Conservation (phyloP, 2,329 filamentous ascomycete genomes). For the Colletotrichum lupini region DNA sequence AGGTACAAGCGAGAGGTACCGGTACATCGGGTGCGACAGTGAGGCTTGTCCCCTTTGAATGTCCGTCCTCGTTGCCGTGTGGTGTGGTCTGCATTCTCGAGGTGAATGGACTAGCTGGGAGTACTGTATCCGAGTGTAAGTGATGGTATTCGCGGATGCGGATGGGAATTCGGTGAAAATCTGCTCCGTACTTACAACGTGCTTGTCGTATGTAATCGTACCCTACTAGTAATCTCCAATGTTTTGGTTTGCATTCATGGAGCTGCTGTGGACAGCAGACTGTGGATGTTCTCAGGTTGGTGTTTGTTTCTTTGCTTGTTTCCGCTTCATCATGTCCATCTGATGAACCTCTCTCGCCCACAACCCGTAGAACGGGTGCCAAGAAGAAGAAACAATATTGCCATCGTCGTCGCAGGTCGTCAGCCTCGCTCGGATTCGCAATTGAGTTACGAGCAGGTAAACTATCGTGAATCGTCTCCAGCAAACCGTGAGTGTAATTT, state of each 20-base stretch:
- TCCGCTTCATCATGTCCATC: neutral
- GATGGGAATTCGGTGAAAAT: neutral
- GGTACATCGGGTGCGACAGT: neutral
- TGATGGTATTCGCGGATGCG: neutral
- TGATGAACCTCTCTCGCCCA: neutral
- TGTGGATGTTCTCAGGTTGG: too few relatives aligned
- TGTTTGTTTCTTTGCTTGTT: neutral
- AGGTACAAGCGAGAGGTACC: constrained; percentile 15
- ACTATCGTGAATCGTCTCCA: neutral
- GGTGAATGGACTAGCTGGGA: neutral
- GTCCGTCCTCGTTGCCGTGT: neutral
- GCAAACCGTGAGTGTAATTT: neutral
- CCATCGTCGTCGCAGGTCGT: constrained; percentile 16
- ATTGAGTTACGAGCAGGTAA: neutral
- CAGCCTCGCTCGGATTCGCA: constrained; percentile 19
- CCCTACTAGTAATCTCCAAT: neutral
- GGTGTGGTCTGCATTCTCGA: neutral
- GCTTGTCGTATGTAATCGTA: neutral
- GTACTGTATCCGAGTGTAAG: too few relatives aligned
- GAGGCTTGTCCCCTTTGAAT: neutral
- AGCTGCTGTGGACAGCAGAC: neutral
- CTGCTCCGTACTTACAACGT: neutral
- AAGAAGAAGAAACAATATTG: neutral
- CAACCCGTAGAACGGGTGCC: constrained; percentile 9
- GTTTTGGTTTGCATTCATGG: neutral